These are phyloP conservation scores for Aspergillus ochraceus DNA, from an alignment of 2,329 filamentous ascomycete genomes.

Conservation along the genomic window DNA sequence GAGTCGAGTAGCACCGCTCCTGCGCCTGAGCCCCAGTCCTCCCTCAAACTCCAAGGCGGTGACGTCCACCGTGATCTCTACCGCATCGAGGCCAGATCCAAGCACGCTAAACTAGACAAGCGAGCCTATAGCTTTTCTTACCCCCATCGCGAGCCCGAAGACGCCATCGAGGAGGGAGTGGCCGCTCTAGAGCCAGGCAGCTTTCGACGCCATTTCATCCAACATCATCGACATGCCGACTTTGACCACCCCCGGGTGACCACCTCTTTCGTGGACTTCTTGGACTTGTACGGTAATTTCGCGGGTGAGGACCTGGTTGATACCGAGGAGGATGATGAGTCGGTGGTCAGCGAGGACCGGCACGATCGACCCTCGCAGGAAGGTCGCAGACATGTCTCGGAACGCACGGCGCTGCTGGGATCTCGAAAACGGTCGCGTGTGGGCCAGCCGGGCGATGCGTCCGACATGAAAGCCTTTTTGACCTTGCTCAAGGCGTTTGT, in stretches of 20 bases:
- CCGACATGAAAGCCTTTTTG: slow-evolving; percentile 73
- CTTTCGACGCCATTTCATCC: slow-evolving; percentile 55
- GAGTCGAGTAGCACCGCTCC: slow-evolving; percentile 1
- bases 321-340: slow-evolving; percentile 55
- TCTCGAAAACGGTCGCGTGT: slow-evolving; percentile 53
- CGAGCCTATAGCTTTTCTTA: slow-evolving; percentile 69
- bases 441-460: slow-evolving; percentile 60
- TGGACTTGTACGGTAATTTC: slow-evolving; percentile 74
- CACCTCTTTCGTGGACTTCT: slow-evolving; percentile 67
- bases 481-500: slow-evolving; percentile 77
- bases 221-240: slow-evolving; percentile 32
- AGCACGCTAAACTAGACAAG: slow-evolving; percentile 47
- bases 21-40: slow-evolving; percentile 54
- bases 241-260: slow-evolving; percentile 14
- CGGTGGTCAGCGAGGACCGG: slow-evolving; percentile 45
- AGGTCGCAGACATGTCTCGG: slow-evolving; percentile 36
- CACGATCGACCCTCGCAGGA: slow-evolving; percentile 46
- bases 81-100: slow-evolving; percentile 63
- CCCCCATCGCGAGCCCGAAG: slow-evolving; percentile 30
- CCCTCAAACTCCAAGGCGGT: slow-evolving; percentile 70
- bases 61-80: slow-evolving; percentile 79
- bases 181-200: slow-evolving; percentile 54
- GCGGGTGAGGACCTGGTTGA: slow-evolving; percentile 69
- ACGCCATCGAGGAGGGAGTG: slow-evolving; percentile 34
- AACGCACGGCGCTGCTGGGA: slow-evolving; percentile 62